phyloP scores from a whole-genome alignment of 176 grass and related monocot species.

The Raddia guianensis region DNA sequence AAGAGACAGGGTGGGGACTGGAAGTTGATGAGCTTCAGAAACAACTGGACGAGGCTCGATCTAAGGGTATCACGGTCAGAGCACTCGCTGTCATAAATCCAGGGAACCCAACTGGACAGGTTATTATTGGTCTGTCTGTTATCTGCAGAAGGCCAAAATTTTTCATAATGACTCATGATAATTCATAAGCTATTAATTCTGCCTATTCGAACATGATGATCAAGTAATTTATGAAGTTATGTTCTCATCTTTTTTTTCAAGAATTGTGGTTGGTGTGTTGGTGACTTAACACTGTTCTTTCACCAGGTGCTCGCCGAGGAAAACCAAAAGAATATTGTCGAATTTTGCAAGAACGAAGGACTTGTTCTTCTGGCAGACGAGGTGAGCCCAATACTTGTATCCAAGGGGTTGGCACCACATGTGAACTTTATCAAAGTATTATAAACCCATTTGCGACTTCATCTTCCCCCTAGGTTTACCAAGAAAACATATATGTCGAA shows the following conservation, averaged over 20 bases:
- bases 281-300: conserved; percentile 18
- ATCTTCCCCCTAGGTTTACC: conserved; percentile 65
- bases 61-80: conserved; percentile 89
- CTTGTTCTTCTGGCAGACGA: conserved; percentile 94
- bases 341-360: conserved; percentile 96
- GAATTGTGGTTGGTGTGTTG: neutral
- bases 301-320: conserved; percentile 82
- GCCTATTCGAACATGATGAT: neutral
- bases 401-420: neutral
- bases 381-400: conserved; percentile 48
- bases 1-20: conserved; percentile 81
- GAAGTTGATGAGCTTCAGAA: conserved; percentile 83
- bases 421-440: conserved; percentile 17
- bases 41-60: conserved; percentile 76
- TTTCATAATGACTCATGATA: neutral
- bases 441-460: conserved; percentile 28
- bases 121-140: conserved; percentile 37
- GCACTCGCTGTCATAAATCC: conserved; percentile 94
- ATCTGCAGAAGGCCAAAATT: conserved; percentile 13
- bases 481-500: conserved; percentile 97
- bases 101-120: conserved; percentile 96
- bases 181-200: conserved; percentile 4
- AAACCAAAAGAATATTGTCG: conserved; percentile 84
- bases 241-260: neutral
- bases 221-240: conserved; percentile 7